A percentile compares a stretch with the other conserved stretches of the same genome.
phyloP scores from a whole-genome alignment of 2,329 filamentous ascomycete genomes.

The Colletotrichum chrysophilum region DNA sequence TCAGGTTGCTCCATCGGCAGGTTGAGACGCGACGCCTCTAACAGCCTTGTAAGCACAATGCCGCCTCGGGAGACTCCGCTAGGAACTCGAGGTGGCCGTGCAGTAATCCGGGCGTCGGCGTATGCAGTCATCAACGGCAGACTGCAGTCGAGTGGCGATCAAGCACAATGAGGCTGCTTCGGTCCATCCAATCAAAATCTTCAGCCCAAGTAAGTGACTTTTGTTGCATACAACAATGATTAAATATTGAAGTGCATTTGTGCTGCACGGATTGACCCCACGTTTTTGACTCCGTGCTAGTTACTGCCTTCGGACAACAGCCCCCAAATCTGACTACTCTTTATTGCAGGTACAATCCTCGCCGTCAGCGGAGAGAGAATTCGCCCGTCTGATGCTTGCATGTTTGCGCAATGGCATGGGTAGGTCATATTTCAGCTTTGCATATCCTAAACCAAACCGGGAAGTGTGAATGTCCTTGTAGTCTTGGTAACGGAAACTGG shows the following conservation, averaged over 20 bases:
- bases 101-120: background rate
- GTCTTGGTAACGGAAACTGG: background rate
- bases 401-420: background rate
- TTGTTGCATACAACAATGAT: background rate
- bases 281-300: accelerated
- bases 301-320: background rate
- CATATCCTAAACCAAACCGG: background rate
- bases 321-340: background rate
- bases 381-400: background rate
- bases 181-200: accelerated
- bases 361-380: background rate
- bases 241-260: background rate
- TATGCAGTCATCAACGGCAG: background rate
- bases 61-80: background rate
- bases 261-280: background rate
- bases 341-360: background rate
- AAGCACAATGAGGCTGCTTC: background rate
- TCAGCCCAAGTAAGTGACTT: background rate
- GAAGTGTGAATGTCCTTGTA: no score
- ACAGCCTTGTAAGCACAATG: accelerated
- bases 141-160: background rate
- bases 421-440: background rate
- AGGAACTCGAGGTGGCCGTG: background rate
- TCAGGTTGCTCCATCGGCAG: background rate
- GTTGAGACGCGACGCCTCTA: accelerated